Evolutionary conservation across 1,284 basidiomycete species (phyloP).

Genomic region (Macrocystidia cucumis): DNA sequence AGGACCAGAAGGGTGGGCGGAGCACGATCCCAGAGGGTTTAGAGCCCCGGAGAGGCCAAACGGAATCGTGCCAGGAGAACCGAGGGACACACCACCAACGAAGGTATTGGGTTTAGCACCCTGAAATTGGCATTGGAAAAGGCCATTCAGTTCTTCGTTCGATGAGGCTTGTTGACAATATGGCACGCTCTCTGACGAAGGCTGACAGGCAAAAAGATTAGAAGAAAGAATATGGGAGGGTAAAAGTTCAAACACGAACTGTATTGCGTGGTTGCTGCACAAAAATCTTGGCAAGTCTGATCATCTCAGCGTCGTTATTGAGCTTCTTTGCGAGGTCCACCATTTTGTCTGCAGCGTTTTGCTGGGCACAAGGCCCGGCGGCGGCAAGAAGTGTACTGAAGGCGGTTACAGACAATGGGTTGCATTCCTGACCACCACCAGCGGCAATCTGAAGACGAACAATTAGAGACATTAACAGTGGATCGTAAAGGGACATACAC

Average conservation of each 20-base stretch:
- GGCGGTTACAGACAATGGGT: slow-evolving; percentile 35
- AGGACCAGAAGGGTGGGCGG: slow-evolving; percentile 25
- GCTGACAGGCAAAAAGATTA: slow-evolving; percentile 14
- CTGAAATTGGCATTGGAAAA: slow-evolving; percentile 39
- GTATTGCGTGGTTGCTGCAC: slow-evolving; percentile 39
- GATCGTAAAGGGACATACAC: slow-evolving; percentile 17
- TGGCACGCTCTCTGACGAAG: slow-evolving; percentile 27
- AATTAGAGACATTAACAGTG: neutral
- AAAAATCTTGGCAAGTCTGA: slow-evolving; percentile 43
- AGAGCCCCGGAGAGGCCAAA: slow-evolving; percentile 24
- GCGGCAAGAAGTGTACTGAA: slow-evolving; percentile 42
- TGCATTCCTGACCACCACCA: slow-evolving; percentile 39
- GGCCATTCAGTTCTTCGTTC: slow-evolving; percentile 32
- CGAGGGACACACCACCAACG: slow-evolving; percentile 26
- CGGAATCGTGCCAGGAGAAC: slow-evolving; percentile 30
- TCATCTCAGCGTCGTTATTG: slow-evolving; percentile 40
- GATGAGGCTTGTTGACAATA: slow-evolving; percentile 35
- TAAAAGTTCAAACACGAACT: slow-evolving; percentile 12
- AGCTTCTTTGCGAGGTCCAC: slow-evolving; percentile 45
- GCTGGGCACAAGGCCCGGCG: slow-evolving; percentile 44
- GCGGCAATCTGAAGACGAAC: slow-evolving; percentile 27
- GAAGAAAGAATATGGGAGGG: slow-evolving; percentile 2
- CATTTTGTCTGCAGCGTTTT: slow-evolving; percentile 47
- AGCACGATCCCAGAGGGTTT: slow-evolving; percentile 32
- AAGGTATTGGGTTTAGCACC: slow-evolving; percentile 28